Conservation (phyloP, 2,329 filamentous ascomycete genomes). For the Trichophyton mentagrophytes region DNA sequence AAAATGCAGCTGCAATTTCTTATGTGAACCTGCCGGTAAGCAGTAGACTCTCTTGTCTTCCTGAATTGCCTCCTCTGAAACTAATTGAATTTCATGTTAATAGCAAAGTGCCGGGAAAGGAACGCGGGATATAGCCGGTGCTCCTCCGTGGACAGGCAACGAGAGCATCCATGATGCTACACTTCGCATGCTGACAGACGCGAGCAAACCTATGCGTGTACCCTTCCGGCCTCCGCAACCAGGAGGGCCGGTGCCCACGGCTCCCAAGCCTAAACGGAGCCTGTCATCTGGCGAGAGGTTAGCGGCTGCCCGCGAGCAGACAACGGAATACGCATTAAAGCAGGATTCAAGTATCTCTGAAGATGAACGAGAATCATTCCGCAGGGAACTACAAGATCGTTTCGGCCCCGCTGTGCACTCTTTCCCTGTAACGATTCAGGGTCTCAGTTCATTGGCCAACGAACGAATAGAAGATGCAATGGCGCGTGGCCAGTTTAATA, state of each 20-base stretch:
- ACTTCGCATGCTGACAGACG: conserved; percentile 62
- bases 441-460: conserved; percentile 72
- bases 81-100: background rate
- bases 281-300: conserved; percentile 39
- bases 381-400: conserved; percentile 63
- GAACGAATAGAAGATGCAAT: conserved; percentile 91
- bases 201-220: conserved; percentile 43
- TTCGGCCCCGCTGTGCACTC: conserved; percentile 61
- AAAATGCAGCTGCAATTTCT: conserved; percentile 43
- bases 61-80: background rate
- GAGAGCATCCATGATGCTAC: conserved; percentile 64
- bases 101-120: conserved; percentile 51
- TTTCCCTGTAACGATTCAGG: conserved; percentile 64
- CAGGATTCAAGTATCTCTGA: conserved; percentile 50
- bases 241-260: conserved; percentile 31
- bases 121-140: conserved; percentile 54
- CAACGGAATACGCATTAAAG: conserved; percentile 41
- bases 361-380: conserved; percentile 58
- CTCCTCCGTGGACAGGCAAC: conserved; percentile 62
- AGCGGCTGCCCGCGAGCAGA: conserved; percentile 47
- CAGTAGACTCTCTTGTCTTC: background rate
- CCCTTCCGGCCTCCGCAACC: conserved; percentile 30
- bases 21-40: conserved; percentile 41
- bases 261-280: conserved; percentile 29
- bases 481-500: conserved; percentile 73